Evolutionary conservation across 2,329 filamentous ascomycete genomes (phyloP).

Genomic region (Monosporascus sp.): DNA sequence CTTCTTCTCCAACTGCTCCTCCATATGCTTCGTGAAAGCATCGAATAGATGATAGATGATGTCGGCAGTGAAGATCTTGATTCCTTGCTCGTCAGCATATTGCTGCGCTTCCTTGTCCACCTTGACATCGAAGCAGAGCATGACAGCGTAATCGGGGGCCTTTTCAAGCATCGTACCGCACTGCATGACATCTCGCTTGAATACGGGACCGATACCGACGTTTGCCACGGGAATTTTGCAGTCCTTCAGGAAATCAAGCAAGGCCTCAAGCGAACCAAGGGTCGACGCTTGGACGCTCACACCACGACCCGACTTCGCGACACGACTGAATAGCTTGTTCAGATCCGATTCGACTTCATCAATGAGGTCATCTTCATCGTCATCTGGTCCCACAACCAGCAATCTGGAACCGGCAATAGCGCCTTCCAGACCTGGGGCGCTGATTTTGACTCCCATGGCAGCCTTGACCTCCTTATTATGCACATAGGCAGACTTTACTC

Average conservation of each 20-base stretch:
- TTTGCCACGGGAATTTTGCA: constrained; percentile 98
- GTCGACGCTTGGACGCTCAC: constrained; percentile 97
- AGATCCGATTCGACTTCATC: constrained; percentile 96
- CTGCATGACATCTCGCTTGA: constrained; percentile 96
- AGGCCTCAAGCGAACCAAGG: constrained; percentile 89
- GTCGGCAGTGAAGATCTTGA: constrained; percentile 97
- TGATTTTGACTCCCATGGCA: constrained; percentile 97
- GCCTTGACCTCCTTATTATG: constrained; percentile 99
- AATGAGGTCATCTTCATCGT: constrained; percentile 94
- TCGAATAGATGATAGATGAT: constrained; percentile 99
- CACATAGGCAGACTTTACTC: constrained; percentile 92
- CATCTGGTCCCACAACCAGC: constrained; percentile 88
- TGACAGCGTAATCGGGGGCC: constrained; percentile 90
- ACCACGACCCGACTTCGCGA: constrained; percentile 88
- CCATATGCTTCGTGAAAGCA: constrained; percentile 93
- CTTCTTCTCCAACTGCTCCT: constrained; percentile 77
- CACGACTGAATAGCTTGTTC: constrained; percentile 82
- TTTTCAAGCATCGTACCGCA: constrained; percentile 96
- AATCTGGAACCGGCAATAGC: constrained; percentile 95
- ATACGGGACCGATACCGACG: constrained; percentile 95
- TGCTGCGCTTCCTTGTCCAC: constrained; percentile 92
- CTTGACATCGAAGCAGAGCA: constrained; percentile 99
- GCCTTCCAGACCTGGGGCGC: constrained; percentile 88
- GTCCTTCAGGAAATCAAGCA: constrained; percentile 91
- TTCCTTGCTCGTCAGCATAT: constrained; percentile 88